Percentiles rank a stretch among this genome's conserved stretches.
Evolutionary conservation across 106 monocot species (phyloP).

Genomic region (Dendrobium officinale): DNA sequence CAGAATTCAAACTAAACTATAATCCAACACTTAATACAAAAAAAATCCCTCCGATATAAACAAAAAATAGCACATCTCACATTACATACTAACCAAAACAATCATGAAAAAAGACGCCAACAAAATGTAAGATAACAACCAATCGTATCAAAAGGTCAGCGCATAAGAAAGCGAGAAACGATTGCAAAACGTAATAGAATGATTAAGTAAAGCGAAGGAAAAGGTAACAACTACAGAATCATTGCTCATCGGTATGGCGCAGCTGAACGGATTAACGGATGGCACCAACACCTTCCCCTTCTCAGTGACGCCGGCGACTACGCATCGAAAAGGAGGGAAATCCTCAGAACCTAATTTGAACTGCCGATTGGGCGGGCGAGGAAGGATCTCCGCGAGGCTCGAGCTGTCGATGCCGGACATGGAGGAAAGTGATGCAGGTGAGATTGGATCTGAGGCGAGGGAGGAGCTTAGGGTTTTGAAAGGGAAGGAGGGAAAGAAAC

Average conservation of each 20-base stretch:
- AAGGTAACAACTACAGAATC: background rate
- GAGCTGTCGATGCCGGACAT: slow-evolving; percentile 6
- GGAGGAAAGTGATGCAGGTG: background rate
- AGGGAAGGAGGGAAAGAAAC: background rate
- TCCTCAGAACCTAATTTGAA: slow-evolving; percentile 2
- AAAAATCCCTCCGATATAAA: background rate
- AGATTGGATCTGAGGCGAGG: slow-evolving; percentile 1
- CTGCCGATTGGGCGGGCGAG: background rate
- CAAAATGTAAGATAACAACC: background rate
- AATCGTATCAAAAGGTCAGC: slow-evolving; percentile 2
- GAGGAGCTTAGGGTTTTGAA: slow-evolving; percentile 11
- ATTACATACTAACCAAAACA: background rate
- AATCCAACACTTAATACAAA: background rate
- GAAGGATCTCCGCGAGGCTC: slow-evolving; percentile 4
- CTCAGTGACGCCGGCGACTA: background rate
- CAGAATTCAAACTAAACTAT: slow-evolving; percentile 1
- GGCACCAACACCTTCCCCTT: background rate
- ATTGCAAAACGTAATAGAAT: background rate
- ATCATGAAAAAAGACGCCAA: background rate
- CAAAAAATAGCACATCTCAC: background rate
- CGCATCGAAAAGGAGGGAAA: slow-evolving; percentile 7
- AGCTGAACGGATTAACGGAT: slow-evolving; percentile 3
- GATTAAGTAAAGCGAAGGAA: background rate
- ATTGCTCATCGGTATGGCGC: background rate
- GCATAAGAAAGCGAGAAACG: background rate